Conservation (phyloP, 306 rosid species). For the Amphicarpaea edgeworthii region DNA sequence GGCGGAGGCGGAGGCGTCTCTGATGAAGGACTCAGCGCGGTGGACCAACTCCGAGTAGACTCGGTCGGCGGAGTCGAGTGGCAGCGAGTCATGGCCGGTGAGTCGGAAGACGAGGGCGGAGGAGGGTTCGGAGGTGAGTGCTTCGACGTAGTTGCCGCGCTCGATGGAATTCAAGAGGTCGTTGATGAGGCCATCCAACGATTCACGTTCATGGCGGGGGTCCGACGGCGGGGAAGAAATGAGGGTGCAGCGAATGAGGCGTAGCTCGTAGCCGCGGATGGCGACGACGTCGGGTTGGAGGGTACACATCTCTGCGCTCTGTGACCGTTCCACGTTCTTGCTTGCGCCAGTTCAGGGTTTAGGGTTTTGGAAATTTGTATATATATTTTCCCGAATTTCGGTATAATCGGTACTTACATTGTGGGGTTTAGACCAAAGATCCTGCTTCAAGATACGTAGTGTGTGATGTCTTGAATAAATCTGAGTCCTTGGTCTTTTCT, state of each 20-base stretch:
- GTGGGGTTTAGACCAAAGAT: too few relatives aligned
- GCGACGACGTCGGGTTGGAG: constrained; percentile 29
- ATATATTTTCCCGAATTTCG: too few relatives aligned
- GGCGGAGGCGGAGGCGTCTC: constrained; percentile 45
- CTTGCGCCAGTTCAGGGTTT: constrained; percentile 41
- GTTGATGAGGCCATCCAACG: constrained; percentile 48
- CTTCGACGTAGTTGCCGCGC: constrained; percentile 63
- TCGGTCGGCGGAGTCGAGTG: constrained; percentile 59
- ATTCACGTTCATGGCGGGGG: constrained; percentile 2
- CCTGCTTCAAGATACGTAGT: too few relatives aligned
- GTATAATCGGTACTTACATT: too few relatives aligned
- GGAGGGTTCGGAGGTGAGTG: constrained; percentile 63
- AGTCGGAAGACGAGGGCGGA: constrained; percentile 53
- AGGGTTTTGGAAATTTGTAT: constrained; percentile 29
- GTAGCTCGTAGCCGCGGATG: constrained; percentile 72
- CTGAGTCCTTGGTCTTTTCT: too few relatives aligned
- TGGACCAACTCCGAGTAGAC: constrained; percentile 64
- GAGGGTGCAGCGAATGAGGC: constrained; percentile 79
- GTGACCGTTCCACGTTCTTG: background rate
- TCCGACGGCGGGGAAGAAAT: constrained; percentile 41
- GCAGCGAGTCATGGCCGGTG: constrained; percentile 40
- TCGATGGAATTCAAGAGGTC: constrained; percentile 63
- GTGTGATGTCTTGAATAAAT: too few relatives aligned
- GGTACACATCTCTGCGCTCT: constrained; percentile 18
- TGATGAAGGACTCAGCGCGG: constrained; percentile 66